Evolutionary conservation across 164 flowering plant genomes (phyloP).

Genomic region (Stephania cephalantha): DNA sequence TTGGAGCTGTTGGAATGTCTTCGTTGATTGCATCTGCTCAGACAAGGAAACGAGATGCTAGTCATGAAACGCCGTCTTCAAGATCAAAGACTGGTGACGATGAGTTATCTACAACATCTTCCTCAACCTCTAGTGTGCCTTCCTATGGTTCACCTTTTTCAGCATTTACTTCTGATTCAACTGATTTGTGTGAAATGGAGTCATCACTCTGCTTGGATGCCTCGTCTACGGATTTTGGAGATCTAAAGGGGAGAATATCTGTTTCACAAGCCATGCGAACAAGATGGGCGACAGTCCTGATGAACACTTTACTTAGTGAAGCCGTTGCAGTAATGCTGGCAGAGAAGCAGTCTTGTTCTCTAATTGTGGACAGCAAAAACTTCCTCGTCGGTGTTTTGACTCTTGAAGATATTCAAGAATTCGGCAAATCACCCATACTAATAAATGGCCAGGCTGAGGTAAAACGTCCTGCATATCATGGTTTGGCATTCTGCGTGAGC

Average conservation of each 20-base stretch:
- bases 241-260: conserved; percentile 37
- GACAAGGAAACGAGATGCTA: conserved; percentile 29
- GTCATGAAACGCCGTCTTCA: conserved; percentile 17
- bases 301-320: conserved; percentile 55
- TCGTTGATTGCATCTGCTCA: conserved; percentile 80
- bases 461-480: conserved; percentile 4
- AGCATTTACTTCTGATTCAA: conserved; percentile 18
- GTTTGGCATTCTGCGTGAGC: not conserved
- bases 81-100: conserved; percentile 10
- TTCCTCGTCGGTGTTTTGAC: conserved; percentile 50
- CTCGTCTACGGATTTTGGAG: conserved; percentile 23
- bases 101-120: conserved; percentile 20
- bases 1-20: conserved; percentile 88
- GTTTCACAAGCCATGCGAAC: conserved; percentile 89
- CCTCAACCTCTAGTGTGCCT: conserved; percentile 12
- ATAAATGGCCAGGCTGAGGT: conserved; percentile 38
- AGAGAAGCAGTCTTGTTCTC: conserved; percentile 78
- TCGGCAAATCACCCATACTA: conserved; percentile 33
- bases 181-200: conserved; percentile 65
- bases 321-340: conserved; percentile 65
- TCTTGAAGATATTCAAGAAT: conserved; percentile 60
- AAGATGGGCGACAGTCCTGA: conserved; percentile 46
- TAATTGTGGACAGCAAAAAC: conserved; percentile 50
- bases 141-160: conserved; percentile 18
- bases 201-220: conserved; percentile 64